Evolutionary conservation across 2,329 filamentous ascomycete species (phyloP).

Genomic region (Paramyrothecium sp.): DNA sequence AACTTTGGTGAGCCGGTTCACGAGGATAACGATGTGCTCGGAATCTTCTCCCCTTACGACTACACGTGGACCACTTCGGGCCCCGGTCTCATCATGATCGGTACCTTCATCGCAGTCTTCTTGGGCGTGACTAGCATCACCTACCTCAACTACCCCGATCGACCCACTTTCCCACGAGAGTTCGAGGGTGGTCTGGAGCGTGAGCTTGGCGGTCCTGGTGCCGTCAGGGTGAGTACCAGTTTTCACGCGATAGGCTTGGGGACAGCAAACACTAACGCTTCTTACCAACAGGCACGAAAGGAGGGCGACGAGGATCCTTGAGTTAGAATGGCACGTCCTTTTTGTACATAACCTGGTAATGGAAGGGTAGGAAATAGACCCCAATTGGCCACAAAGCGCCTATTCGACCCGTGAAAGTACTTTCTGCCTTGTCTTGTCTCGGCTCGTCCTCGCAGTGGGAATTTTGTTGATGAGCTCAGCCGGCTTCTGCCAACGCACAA

Average conservation of each 20-base stretch:
- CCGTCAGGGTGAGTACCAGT: slow-evolving; percentile 58
- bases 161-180: slow-evolving; percentile 64
- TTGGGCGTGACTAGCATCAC: slow-evolving; percentile 67
- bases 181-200: slow-evolving; percentile 72
- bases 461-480: too few relatives aligned
- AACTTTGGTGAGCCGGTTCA: slow-evolving; percentile 97
- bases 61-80: slow-evolving; percentile 79
- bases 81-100: slow-evolving; percentile 68
- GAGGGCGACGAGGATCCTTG: slow-evolving; percentile 54
- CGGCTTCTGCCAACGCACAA: too few relatives aligned
- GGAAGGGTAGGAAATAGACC: background rate
- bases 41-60: slow-evolving; percentile 83
- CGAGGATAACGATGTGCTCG: slow-evolving; percentile 92
- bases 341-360: slow-evolving; percentile 32
- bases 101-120: slow-evolving; percentile 63
- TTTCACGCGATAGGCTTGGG: background rate
- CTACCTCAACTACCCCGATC: slow-evolving; percentile 70
- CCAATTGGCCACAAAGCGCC: background rate
- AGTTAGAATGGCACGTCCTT: slow-evolving; percentile 16
- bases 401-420: background rate
- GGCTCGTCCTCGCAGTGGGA: too few relatives aligned
- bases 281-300: slow-evolving; percentile 45
- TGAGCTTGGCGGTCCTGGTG: slow-evolving; percentile 71
- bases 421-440: too few relatives aligned
- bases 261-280: slow-evolving; percentile 17